Evolutionary conservation across 192 early-diverging fungal genomes (phyloP), one percentile per base, ranked within the genome.

Genomic region (Dispira parvispora): DNA sequence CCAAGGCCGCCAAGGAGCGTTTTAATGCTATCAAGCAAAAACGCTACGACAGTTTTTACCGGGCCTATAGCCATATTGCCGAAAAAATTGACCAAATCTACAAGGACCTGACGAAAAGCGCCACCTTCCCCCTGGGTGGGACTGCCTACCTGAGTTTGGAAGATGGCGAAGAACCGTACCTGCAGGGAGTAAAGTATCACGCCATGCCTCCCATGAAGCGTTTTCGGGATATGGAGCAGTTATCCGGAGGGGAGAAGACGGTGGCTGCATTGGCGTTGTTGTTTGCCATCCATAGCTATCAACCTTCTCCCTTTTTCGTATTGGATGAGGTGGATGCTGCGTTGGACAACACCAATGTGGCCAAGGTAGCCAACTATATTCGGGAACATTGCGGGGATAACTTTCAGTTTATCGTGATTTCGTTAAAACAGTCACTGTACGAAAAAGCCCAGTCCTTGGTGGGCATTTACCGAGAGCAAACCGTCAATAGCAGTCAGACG

Each of bases 141-240:
- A 93, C 88, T 0, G 96, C 96, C 0, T 96, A 97, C 57, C 69
- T 99, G 67, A 89, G 80, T 8, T 71, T 96, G 53, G 94, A 98
- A 70, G 89, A 92, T 54, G 84, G 82, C 21, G 93, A 98, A 71
- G 92, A 97, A 71, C 96, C 96, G 3, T 99, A 94, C 58, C 68
- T 91, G 62, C 82, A 87, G 55, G 94, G 94, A 42, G 81, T 99
- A 50, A 90, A 91, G 63, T 99, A 96, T 76, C 94, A 99, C 68
- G 94, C 96, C 0, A 98, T 98, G 93, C 96, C 96, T 9, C 96
- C 96, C 23, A 88, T 94, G 82, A 99, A 99, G 76, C 85, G 94
- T 28, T 99, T 99, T 82, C 76, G 94, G 63, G 96, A 99, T 69
- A 99, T 99, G 96, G 94, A 96, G 63, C 90, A 92, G 67, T 77